Evolutionary conservation across 768 basidiomycete species (phyloP), one percentile per base, ranked within the genome.

Genomic region (Mycena filopes): DNA sequence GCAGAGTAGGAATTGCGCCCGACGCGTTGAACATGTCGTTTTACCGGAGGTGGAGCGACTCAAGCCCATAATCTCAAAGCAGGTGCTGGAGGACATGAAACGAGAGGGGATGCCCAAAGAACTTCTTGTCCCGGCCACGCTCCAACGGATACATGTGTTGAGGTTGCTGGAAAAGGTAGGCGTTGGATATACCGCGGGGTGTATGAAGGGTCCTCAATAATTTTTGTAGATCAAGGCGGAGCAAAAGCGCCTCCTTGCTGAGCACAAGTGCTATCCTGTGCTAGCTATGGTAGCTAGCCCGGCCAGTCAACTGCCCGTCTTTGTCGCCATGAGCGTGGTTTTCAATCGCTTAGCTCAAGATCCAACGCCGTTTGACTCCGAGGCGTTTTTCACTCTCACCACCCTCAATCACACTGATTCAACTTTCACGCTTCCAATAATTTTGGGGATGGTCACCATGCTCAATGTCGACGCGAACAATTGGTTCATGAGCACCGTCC

Each of bases 381-480:
- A 95, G 74, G 84, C 90, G 9, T 92, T 94, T 77, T 74, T 93
- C 40, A 90, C 91, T 0, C 82, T 95, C 40, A 85, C 90, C 7
- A 88, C 89, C 4, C 79, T 94, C 51, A 80, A 87, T 13, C 89
- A 90, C 72, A 81, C 89, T 12, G 93, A 95, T 73, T 84, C 90
- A 29, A 92, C 92, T 0, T 84, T 84, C 71, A 78, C 85, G 15
- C 74, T 94, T 1, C 93, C 93, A 3, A 87, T 94, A 54, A 77
- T 85, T 3, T 80, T 94, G 23, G 93, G 93, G 9, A 75, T 94
- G 48, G 74, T 93, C 42, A 92, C 91, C 12, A 82, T 94, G 80
- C 90, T 89, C 2, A 94, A 93, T 67, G 89, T 93, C 13, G 93
- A 95, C 72, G 88, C 90, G 10, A 85, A 88, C 38, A 85, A 85